These are phyloP conservation scores for Pseudogymnoascus sp. DNA, from an alignment of 2,329 filamentous ascomycete genomes.

Conservation along the genomic window DNA sequence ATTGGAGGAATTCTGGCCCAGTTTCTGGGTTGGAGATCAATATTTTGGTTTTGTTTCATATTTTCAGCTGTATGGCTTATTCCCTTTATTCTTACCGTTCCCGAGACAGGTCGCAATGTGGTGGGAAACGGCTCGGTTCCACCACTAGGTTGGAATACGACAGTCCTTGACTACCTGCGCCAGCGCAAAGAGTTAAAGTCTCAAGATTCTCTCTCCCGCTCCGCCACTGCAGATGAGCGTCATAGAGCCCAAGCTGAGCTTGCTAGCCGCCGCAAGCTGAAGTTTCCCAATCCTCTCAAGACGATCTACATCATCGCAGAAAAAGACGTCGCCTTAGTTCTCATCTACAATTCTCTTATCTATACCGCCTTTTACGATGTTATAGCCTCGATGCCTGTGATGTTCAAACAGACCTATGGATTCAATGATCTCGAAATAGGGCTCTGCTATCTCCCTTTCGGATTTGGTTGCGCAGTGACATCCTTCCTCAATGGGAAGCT, in stretches of 20 bases:
- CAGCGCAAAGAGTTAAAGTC: slow-evolving; percentile 21
- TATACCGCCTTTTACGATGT: slow-evolving; percentile 51
- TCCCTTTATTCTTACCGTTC: slow-evolving; percentile 1
- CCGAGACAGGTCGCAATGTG: slow-evolving; percentile 25
- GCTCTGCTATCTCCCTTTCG: slow-evolving; percentile 20
- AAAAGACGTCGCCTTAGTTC: slow-evolving; percentile 49
- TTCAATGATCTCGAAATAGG: slow-evolving; percentile 30
- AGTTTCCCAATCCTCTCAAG: slow-evolving; percentile 50
- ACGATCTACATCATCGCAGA: slow-evolving; percentile 47
- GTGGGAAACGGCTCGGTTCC: slow-evolving; percentile 44
- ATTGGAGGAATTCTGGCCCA: slow-evolving; percentile 39
- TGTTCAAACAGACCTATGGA: slow-evolving; percentile 38
- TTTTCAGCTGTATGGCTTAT: slow-evolving; percentile 11
- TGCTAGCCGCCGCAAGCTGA: slow-evolving; percentile 36
- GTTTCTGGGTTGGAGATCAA: slow-evolving; percentile 38
- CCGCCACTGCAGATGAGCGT: slow-evolving; percentile 28
- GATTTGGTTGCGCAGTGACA: slow-evolving; percentile 20
- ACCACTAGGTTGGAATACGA: slow-evolving; percentile 51
- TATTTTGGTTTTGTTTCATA: slow-evolving; percentile 42
- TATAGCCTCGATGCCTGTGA: slow-evolving; percentile 44
- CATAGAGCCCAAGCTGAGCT: slow-evolving; percentile 29
- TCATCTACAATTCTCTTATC: slow-evolving; percentile 45
- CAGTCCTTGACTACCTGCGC: slow-evolving; percentile 40
- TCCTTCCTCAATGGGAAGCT: slow-evolving; percentile 47
- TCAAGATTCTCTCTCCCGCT: slow-evolving; percentile 20